These are phyloP conservation scores for Aspergillus sp. DNA, from an alignment of 2,329 filamentous ascomycete genomes.

Conservation along the genomic window DNA sequence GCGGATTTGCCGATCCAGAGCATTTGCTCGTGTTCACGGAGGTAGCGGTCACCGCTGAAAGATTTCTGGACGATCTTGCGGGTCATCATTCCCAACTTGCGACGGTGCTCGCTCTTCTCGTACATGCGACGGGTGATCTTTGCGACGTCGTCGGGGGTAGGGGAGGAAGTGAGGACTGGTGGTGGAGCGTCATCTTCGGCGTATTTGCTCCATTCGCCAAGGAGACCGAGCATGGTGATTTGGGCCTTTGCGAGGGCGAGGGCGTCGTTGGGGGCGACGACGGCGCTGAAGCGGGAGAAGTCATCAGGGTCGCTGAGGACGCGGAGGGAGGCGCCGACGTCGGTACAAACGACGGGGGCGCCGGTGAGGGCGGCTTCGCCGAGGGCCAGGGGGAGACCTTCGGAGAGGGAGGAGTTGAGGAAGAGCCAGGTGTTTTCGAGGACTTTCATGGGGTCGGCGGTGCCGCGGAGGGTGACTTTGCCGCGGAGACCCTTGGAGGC, in stretches of 20 bases:
- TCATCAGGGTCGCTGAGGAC: constrained; percentile 48
- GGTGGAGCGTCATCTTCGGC: constrained; percentile 53
- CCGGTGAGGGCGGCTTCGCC: constrained; percentile 51
- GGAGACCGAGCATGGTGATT: constrained; percentile 62
- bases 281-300: constrained; percentile 59
- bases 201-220: constrained; percentile 63
- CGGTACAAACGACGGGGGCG: constrained; percentile 48
- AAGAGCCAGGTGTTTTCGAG: constrained; percentile 61
- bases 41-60: constrained; percentile 61
- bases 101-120: constrained; percentile 58
- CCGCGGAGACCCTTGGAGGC: constrained; percentile 56
- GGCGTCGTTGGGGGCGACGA: constrained; percentile 66
- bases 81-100: constrained; percentile 60
- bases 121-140: constrained; percentile 61
- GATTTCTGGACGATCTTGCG: constrained; percentile 61
- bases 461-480: constrained; percentile 56
- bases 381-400: constrained; percentile 49
- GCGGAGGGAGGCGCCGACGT: constrained; percentile 45
- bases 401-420: constrained; percentile 50
- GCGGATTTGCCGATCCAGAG: constrained; percentile 52
- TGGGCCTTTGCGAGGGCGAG: constrained; percentile 62
- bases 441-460: constrained; percentile 58
- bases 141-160: constrained; percentile 54
- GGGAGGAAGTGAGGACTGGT: constrained; percentile 51
- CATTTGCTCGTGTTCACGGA: constrained; percentile 65